Evolutionary conservation across 2,329 filamentous ascomycete species (phyloP).

Genomic region (Botrytis byssoidea): DNA sequence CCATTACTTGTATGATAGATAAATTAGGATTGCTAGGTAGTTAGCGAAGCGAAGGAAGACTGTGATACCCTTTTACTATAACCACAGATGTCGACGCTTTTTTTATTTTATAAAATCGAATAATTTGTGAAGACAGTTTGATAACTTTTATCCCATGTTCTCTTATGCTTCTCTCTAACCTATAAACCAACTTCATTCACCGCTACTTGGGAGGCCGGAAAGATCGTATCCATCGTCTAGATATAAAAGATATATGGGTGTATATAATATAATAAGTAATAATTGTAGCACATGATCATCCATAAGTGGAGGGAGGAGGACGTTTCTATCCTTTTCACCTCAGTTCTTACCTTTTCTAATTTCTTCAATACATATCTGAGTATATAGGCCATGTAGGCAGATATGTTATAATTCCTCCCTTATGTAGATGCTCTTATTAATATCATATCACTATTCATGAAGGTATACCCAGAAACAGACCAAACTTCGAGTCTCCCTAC

Average conservation of each 20-base stretch:
- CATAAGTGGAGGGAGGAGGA: background rate
- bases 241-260: too few relatives aligned
- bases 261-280: background rate
- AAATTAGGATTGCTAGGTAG: constrained; percentile 9
- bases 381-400: background rate
- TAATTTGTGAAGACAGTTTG: background rate
- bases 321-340: background rate
- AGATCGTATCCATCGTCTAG: background rate
- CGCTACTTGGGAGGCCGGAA: background rate
- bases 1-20: constrained; percentile 23
- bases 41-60: constrained; percentile 12
- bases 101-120: background rate
- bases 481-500: background rate
- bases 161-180: background rate
- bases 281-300: background rate
- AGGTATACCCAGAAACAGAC: background rate
- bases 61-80: constrained; percentile 21
- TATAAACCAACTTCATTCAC: background rate
- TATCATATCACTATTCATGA: background rate
- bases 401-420: too few relatives aligned
- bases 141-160: background rate
- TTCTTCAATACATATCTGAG: background rate
- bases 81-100: background rate
- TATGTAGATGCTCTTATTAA: background rate
- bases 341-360: too few relatives aligned